phyloP scores from a whole-genome alignment of 371 early-diverging fungal genomes.

The Blakeslea trispora region DNA sequence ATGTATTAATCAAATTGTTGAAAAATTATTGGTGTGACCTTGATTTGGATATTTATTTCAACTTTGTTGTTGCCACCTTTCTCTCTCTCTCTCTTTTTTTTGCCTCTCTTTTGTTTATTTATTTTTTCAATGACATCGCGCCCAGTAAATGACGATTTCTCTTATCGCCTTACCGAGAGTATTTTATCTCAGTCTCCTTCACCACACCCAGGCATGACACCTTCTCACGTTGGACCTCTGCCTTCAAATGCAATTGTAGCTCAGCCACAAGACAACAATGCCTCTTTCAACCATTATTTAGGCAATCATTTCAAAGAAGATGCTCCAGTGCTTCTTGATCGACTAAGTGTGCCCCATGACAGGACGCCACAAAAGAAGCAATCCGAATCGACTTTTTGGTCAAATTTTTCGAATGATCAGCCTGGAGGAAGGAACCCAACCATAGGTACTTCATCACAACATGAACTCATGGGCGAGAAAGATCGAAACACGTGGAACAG shows the following conservation, averaged over 20 bases:
- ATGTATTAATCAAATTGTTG: constrained; percentile 8
- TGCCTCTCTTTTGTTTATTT: neutral
- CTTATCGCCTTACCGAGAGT: constrained; percentile 23
- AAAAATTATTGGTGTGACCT: constrained; percentile 11
- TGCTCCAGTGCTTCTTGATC: constrained; percentile 16
- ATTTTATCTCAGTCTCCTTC: constrained; percentile 13
- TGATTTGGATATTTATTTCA: neutral
- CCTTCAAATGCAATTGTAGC: constrained; percentile 10
- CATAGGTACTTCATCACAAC: neutral
- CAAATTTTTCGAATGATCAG: constrained; percentile 8
- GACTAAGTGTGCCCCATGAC: constrained; percentile 3
- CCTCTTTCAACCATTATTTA: constrained; percentile 18
- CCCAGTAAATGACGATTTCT: constrained; percentile 13
- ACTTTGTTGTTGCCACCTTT: neutral
- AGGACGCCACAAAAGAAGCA: neutral
- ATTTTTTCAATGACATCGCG: constrained; percentile 6
- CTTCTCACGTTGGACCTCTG: constrained; percentile 10
- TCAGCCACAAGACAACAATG: constrained; percentile 9
- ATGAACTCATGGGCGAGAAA: neutral
- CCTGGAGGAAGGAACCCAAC: neutral
- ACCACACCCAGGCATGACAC: neutral
- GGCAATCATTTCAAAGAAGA: constrained; percentile 18
- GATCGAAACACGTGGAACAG: constrained; percentile 6
- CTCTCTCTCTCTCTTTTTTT: neutral
- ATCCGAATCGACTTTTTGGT: constrained; percentile 10